Evolutionary conservation across 768 basidiomycete genomes (phyloP), one percentile per base, ranked within the genome.

Genomic region (Lentinula aciculospora): DNA sequence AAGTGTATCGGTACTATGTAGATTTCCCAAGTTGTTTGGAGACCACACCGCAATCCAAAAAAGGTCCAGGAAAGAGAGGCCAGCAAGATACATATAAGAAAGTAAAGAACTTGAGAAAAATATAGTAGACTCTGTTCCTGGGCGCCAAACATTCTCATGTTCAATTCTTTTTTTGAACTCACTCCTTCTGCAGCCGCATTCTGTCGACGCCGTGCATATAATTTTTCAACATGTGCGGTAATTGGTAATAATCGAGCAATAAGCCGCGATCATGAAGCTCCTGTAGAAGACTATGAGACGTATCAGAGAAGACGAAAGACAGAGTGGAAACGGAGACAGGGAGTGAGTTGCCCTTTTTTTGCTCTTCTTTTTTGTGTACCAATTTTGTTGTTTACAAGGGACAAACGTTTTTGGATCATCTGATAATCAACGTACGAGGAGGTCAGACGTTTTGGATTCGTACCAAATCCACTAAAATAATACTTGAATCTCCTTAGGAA

Each of bases 351-450:
- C 23, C 23, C 34, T 21, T 37, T 34, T 1, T 48, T 28, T n/a
- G n/a, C n/a, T 23, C 15, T 44, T 46, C n/a, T 37, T 12, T 29
- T 36, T 47, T 12, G 53, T 19, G 44, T 40, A 27, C 7, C 29
- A 31, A 60, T 61, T 42, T 60, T 45, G 58, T 59, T 53, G 23
- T 40, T 53, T 49, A n/a, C 17, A 50, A 93, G 88, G 89, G 88
- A 4, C 84, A 88, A 65, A 75, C 80, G 0, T 97, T 94, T 64
- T 76, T 94, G 3, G 94, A 96, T 73, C 82, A 92, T 68, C 75
- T 90, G 54, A 75, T 93, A 44, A 77, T 94, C n/a, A 86, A 84
- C 47, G 76, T 94, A 21, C 81, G 88, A 58, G 91, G 78, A 64
- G 92, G 92, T 89, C 64, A 60, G 78, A 61, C n/a, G 21, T 28